Evolutionary conservation across 108 stramenopile genomes (phyloP).

Genomic region (Cyclostephanos tholiformis): DNA sequence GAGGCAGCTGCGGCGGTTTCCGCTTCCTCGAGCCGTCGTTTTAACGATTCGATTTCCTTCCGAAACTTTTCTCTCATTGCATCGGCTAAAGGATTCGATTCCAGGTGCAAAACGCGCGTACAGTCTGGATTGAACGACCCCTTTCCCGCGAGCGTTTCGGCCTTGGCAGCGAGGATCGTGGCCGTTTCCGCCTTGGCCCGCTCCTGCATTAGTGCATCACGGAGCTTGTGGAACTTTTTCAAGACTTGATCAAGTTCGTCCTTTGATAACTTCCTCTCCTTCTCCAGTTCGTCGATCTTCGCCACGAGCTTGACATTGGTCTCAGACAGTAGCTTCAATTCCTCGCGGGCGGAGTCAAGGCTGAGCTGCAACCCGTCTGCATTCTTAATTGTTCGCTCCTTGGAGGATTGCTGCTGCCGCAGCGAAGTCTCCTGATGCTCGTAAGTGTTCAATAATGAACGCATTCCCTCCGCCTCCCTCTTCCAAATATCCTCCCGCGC

Average conservation of each 20-base stretch:
- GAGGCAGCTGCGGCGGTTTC: slow-evolving; percentile 4
- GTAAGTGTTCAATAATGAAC: slow-evolving; percentile 68
- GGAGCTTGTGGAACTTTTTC: slow-evolving; percentile 79
- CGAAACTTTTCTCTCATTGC: slow-evolving; percentile 65
- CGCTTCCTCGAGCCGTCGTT: slow-evolving; percentile 57
- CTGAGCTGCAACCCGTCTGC: slow-evolving; percentile 50
- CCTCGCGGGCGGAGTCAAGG: slow-evolving; percentile 58
- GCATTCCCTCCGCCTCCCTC: slow-evolving; percentile 68
- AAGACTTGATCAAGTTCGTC: slow-evolving; percentile 66
- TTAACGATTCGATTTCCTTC: slow-evolving; percentile 63
- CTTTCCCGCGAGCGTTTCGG: slow-evolving; percentile 85
- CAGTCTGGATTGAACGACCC: slow-evolving; percentile 78
- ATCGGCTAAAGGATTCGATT: slow-evolving; percentile 72
- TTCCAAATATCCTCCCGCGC: slow-evolving; percentile 72
- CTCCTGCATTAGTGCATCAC: slow-evolving; percentile 74
- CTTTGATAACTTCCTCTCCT: slow-evolving; percentile 26
- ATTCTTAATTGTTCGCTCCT: not conserved
- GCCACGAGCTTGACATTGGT: slow-evolving; percentile 22
- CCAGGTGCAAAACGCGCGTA: slow-evolving; percentile 78
- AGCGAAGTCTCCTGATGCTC: slow-evolving; percentile 39
- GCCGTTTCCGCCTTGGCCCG: slow-evolving; percentile 76
- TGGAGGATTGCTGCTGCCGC: slow-evolving; percentile 18
- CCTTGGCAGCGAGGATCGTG: slow-evolving; percentile 62
- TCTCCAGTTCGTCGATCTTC: slow-evolving; percentile 47
- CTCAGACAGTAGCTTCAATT: slow-evolving; percentile 54